Evolutionary conservation across 2,329 filamentous ascomycete species (phyloP).

Genomic region (Chrysosporium keratinophilum): DNA sequence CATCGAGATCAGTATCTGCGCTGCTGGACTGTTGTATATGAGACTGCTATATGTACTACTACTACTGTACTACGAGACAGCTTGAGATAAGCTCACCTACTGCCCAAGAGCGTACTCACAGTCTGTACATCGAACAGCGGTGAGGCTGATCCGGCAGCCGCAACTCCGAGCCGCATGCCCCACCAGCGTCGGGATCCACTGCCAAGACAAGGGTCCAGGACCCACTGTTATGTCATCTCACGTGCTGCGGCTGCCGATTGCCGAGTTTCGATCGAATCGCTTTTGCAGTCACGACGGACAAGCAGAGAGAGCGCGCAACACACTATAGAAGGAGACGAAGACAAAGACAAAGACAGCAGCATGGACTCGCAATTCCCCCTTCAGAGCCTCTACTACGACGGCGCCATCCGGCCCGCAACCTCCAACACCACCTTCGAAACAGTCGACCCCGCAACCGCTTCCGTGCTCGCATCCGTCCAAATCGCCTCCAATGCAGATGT

Average conservation of each 20-base stretch:
- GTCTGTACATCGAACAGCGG: too few relatives aligned
- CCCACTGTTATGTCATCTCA: not conserved
- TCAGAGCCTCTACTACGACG: conserved; percentile 65
- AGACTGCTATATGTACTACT: not conserved
- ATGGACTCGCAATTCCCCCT: conserved; percentile 33
- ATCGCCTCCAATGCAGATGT: conserved; percentile 57
- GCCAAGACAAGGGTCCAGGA: not conserved
- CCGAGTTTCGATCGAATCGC: too few relatives aligned
- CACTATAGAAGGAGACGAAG: not conserved
- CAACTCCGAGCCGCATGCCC: too few relatives aligned
- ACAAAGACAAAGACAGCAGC: conserved; percentile 20
- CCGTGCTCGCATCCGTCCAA: conserved; percentile 61
- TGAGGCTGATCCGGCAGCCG: too few relatives aligned
- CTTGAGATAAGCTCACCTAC: too few relatives aligned
- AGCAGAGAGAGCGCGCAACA: too few relatives aligned
- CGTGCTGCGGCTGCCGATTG: not conserved
- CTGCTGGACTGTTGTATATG: too few relatives aligned
- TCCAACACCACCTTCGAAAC: conserved; percentile 57
- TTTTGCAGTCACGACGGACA: not conserved
- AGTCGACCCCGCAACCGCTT: conserved; percentile 62
- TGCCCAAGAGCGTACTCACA: too few relatives aligned
- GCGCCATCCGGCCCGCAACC: conserved; percentile 52
- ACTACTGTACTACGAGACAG: too few relatives aligned
- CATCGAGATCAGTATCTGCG: too few relatives aligned
- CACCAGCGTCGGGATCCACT: not conserved